phyloP scores from a whole-genome alignment of 805 yeast genomes.

The Isabelozyma rhagii region DNA sequence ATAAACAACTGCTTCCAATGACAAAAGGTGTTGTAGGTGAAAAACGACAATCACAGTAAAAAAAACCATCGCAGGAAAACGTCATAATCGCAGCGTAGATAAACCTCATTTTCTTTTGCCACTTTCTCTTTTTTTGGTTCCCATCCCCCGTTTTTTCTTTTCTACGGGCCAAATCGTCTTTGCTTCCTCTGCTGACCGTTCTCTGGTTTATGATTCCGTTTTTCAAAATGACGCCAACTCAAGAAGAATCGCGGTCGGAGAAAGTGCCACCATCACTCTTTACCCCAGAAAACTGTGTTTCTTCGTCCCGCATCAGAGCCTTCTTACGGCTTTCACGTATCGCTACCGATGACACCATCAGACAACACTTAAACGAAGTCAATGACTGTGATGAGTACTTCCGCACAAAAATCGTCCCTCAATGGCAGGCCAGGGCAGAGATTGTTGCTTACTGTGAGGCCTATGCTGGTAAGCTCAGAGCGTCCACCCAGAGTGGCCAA shows the following conservation, averaged over 20 bases:
- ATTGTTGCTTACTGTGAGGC: slow-evolving; percentile 28
- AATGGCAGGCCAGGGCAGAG: slow-evolving; percentile 32
- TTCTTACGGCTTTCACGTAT: slow-evolving; percentile 37
- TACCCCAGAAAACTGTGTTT: slow-evolving; percentile 30
- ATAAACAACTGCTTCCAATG: no score
- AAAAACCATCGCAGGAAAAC: no score
- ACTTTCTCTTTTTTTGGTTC: no score
- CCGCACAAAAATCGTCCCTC: slow-evolving; percentile 23
- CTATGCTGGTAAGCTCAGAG: slow-evolving; percentile 22
- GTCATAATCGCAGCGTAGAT: no score
- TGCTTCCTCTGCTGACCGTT: background rate
- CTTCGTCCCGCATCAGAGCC: slow-evolving; percentile 31
- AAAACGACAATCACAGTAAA: no score
- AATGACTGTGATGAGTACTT: slow-evolving; percentile 27
- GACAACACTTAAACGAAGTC: slow-evolving; percentile 35
- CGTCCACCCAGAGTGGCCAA: slow-evolving; percentile 5
- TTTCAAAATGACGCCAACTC: background rate
- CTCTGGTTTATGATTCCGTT: background rate
- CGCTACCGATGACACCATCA: slow-evolving; percentile 39
- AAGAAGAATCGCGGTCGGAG: background rate
- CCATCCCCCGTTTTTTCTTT: background rate
- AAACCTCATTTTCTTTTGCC: no score
- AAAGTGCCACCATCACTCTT: background rate
- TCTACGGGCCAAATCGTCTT: background rate
- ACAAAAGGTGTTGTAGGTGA: no score